Evolutionary conservation across 1,284 basidiomycete species (phyloP), one percentile per base, ranked within the genome.

Genomic region (Naganishia sp.): DNA sequence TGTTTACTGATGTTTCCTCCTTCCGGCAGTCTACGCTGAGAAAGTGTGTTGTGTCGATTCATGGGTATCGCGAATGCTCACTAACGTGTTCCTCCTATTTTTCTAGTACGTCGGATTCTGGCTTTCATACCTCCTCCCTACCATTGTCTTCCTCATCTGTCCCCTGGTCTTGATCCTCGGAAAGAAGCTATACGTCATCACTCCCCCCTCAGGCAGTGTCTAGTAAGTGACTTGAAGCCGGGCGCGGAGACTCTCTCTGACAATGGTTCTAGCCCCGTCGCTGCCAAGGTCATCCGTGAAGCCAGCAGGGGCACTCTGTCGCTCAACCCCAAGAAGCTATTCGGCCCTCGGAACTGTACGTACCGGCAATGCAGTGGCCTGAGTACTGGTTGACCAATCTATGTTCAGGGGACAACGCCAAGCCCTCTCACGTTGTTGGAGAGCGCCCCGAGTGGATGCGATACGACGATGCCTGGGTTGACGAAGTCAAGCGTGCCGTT

Each of bases 201-300:
- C 86, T 0, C 88, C 90, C 11, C 92, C 91, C 0, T 82, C 83
- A 0, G 91, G 91, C n/a, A 92, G 89, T 9, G 87, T 93, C 18
- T 83, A 66, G 65, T 66, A 35, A 57, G 66, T 58, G 7, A 18
- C 35, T n/a, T 4, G 70, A 71, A 63, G 80, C 80, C 52, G 68
- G 71, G 79, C 28, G 28, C 28, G 28, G 82, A 21, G 70, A 80
- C 18, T 65, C 72, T 52, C 76, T 80, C 28, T 17, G 7, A 18
- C 46, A 25, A 46, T 39, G 6, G 18, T 2, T 39, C 9, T 18
- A 66, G 65, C 58, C 65, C 65, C 25, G 28, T 57, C 49, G 73
- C 79, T 42, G 21, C 73, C 61, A 65, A 75, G 62, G 76, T 79
- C 39, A 63, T 77, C 63, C 64, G 46, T 51, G 64, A 23, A 56